Conservation (phyloP, 1,139 yeast species). For the Debaryomyces subglobosus region DNA sequence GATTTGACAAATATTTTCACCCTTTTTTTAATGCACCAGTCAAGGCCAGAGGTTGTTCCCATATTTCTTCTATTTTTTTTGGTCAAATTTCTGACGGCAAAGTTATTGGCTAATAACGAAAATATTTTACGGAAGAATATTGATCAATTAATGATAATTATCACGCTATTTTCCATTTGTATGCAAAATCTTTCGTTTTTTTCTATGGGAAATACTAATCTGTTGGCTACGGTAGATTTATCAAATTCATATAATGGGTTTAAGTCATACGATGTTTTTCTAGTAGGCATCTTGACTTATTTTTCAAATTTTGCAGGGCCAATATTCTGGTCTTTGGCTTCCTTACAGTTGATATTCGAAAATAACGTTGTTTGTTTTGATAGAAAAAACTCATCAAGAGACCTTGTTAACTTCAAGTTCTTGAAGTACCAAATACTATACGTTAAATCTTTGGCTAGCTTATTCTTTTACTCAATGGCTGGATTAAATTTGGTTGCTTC, state of each 20-base stretch:
- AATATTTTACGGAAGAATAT: slow-evolving; percentile 15
- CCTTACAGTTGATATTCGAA: slow-evolving; percentile 36
- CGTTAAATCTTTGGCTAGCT: slow-evolving; percentile 37
- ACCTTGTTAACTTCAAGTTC: slow-evolving; percentile 18
- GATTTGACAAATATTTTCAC: slow-evolving; percentile 51
- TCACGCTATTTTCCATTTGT: slow-evolving; percentile 29
- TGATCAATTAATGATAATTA: slow-evolving; percentile 26
- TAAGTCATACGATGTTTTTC: slow-evolving; percentile 62
- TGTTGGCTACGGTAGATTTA: slow-evolving; percentile 86
- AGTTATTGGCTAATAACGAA: slow-evolving; percentile 9
- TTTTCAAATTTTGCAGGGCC: slow-evolving; percentile 85
- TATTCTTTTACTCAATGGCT: slow-evolving; percentile 60
- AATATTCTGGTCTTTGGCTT: slow-evolving; percentile 75
- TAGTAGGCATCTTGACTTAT: slow-evolving; percentile 80
- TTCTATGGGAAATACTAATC: slow-evolving; percentile 89
- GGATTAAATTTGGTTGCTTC: slow-evolving; percentile 66
- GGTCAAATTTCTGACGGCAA: slow-evolving; percentile 28
- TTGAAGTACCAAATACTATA: slow-evolving; percentile 37
- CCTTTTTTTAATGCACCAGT: slow-evolving; percentile 67
- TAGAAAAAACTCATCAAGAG: slow-evolving; percentile 9
- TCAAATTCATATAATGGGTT: slow-evolving; percentile 93
- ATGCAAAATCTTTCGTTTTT: slow-evolving; percentile 81
- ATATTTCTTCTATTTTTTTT: slow-evolving; percentile 57
- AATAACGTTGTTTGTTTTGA: slow-evolving; percentile 2
- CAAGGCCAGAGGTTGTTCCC: slow-evolving; percentile 71